A percentile compares a stretch with the other conserved stretches of the same genome.
phyloP scores from a whole-genome alignment of 176 grass and related monocot species.

The Lolium perenne region DNA sequence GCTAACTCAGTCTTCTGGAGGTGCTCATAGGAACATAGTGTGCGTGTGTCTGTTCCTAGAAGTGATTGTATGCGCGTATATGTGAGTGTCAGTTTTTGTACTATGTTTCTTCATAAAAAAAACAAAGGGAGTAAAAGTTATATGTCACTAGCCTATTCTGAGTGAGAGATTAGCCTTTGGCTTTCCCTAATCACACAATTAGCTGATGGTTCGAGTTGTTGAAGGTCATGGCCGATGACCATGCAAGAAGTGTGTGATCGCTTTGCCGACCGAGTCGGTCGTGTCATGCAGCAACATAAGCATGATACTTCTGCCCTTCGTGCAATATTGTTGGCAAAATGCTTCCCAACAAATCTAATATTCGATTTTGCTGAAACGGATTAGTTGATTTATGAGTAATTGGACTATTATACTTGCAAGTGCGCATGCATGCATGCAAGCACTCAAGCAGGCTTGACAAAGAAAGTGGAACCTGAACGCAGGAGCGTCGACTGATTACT shows the following conservation, averaged over 20 bases:
- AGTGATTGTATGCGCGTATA: too few species aligned
- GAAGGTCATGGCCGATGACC: background rate
- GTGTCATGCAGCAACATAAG: background rate
- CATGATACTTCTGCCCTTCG: background rate
- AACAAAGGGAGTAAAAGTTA: too few species aligned
- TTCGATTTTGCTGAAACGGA: background rate
- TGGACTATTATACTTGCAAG: background rate
- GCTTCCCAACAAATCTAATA: background rate
- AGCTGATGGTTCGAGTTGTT: background rate
- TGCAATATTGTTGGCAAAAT: background rate
- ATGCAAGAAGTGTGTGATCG: constrained; percentile 6
- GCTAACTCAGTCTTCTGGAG: too few species aligned
- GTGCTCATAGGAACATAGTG: too few species aligned
- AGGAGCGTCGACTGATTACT: too few species aligned
- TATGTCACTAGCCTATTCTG: too few species aligned
- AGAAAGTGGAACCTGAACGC: background rate
- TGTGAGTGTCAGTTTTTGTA: too few species aligned
- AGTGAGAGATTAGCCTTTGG: too few species aligned
- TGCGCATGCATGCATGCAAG: background rate
- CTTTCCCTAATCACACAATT: background rate
- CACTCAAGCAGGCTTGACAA: background rate
- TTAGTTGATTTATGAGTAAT: background rate
- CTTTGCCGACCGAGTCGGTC: background rate
- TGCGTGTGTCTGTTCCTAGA: too few species aligned
- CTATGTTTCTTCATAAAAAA: too few species aligned